A percentile compares a stretch with the other conserved stretches of the same genome.
These are phyloP conservation scores for Colletotrichum sp. DNA, from an alignment of 2,329 filamentous ascomycete genomes.

Conservation along the genomic window DNA sequence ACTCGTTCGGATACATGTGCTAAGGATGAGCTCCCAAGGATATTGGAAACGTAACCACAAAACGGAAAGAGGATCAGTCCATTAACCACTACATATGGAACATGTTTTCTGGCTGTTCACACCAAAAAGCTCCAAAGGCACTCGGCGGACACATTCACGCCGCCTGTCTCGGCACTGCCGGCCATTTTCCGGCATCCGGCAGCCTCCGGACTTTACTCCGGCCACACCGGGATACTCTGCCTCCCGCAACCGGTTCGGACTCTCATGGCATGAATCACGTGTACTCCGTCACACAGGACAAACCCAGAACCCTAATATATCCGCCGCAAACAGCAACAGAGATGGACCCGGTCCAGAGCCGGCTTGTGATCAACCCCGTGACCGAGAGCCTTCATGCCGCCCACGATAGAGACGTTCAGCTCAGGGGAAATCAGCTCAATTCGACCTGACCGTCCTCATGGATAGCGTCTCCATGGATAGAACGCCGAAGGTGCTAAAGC, in stretches of 20 bases:
- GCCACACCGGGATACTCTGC: not conserved
- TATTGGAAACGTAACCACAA: not conserved
- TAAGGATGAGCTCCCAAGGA: not conserved
- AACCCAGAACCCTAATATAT: not conserved
- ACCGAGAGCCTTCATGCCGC: not conserved
- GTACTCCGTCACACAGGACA: not conserved
- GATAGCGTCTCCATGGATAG: no score
- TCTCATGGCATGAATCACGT: not conserved
- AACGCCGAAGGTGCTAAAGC: no score
- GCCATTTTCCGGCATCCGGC: not conserved
- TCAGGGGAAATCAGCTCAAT: not conserved
- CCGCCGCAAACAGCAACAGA: not conserved
- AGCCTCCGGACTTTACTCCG: not conserved
- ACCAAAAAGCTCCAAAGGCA: not conserved
- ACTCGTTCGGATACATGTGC: not conserved
- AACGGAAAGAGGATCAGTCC: not conserved
- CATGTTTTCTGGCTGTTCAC: fast-evolving
- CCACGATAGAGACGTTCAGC: not conserved
- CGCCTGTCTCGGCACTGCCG: not conserved
- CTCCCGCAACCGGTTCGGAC: not conserved
- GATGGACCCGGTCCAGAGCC: not conserved
- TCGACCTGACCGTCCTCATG: no score
- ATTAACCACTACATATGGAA: not conserved
- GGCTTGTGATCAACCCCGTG: not conserved
- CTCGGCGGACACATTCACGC: not conserved